Evolutionary conservation across 2,329 filamentous ascomycete species (phyloP), one percentile per base, ranked within the genome.

Genomic region (Kalaharituber pfeilii): DNA sequence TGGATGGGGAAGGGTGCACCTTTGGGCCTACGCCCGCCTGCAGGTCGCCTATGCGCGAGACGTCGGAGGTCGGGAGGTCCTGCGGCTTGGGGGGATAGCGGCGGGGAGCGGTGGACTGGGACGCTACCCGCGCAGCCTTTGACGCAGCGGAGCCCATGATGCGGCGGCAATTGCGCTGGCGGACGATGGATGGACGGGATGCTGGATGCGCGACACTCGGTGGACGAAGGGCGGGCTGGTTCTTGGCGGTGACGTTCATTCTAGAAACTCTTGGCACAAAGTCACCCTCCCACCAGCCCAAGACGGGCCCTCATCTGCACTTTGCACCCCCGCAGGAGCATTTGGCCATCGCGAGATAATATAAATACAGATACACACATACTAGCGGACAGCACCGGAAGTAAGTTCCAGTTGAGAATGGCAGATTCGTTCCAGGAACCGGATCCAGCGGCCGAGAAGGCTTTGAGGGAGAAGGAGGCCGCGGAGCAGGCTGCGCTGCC

Each of bases 401-500:
- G n/a, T n/a, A n/a, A n/a, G n/a, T n/a, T n/a, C n/a, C n/a, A n/a
- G n/a, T n/a, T 13, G 25, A 47, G 22, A 25, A 47, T 47, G 42
- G 4, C 42, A 5, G 42, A 47, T 13, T 13, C 42, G 25, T 15
- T 9, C 42, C 42, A 47, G 1, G 24, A 47, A 3, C 42, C 42
- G 11, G 42, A 47, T 25, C 42, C 42, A 47, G 26, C 13, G 22
- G 70, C 75, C 56, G 77, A 75, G 61, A 78, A 75, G 9, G 77
- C 77, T 20, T 74, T 76, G 55, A 73, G 72, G 60, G 81, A 79
- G 58, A 81, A 82, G 67, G 87, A 98, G 72, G 74, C 77, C 54
- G 83, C 81, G 64, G 91, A 98, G 72, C 91, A 98, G 73, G 83
- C 81, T 42, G 78, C 82, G 24, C 80, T 98, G 42, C 91, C 91